Base-by-base conservation (phyloP, 2,329 filamentous ascomycete species). In the Cladosporium sp. region DNA sequence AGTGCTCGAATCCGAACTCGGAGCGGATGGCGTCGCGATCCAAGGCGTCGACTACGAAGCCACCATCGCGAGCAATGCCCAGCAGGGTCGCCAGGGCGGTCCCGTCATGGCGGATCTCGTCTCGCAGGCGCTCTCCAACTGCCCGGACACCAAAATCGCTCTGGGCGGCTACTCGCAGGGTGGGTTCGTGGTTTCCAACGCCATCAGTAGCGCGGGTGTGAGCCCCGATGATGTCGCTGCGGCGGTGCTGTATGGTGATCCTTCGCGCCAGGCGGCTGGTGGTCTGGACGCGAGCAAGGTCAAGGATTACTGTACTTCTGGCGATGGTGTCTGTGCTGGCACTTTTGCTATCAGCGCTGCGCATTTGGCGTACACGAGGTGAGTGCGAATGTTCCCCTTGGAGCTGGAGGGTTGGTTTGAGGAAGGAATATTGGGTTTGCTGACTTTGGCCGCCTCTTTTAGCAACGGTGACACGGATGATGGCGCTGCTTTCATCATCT, bases 1-100 rank as follows among this genome's bases (percentile, higher is more conserved):
- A 32, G 70, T 72, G 2, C 60, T 81, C 1, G 67, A 66, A 7
- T 40, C 58, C 4, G 59, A 63, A 43, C 63, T 78, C 51, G 74
- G 72, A 15, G 65, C 62, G 5, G 64, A 63, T 35, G 71, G 72
- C 48, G 60, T 79, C 7, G 73, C 72, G 2, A 70, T 79, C 9
- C 78, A 81, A 62, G 78, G 78, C 43, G 73, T 81, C 16, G 66
- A 74, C 27, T 82, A 81, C 57, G 64, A 71, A 2, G 78, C 78
- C 38, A 52, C 53, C 2, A 55, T 59, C 48, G 55, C 32, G 20
- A 51, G 47, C 36, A 58, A 61, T 46, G 41, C 49, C 43, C 29
- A 43, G 29, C 45, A 50, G 49, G 60, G 59, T 22, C 40, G 43
- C n/a, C 38, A 45, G 1, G 60, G 60, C 18, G 59, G 56, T n/a